Conservation (phyloP, 768 basidiomycete genomes). For the Podaxis rugospora region DNA sequence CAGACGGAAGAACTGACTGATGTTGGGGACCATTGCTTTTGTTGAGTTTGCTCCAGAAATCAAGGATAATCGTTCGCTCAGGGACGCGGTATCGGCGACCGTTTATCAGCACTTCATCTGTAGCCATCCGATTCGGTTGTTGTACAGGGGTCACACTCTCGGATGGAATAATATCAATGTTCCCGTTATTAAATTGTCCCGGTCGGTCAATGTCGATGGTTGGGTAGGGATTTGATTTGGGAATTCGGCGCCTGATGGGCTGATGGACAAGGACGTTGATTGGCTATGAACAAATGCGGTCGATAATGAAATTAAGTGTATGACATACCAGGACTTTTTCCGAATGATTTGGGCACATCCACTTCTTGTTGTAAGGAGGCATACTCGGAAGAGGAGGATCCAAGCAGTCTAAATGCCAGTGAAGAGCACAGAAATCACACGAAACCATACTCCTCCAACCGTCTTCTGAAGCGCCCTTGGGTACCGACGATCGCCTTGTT, state of each 20-base stretch:
- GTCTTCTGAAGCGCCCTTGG: slow-evolving; percentile 41
- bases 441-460: slow-evolving; percentile 77
- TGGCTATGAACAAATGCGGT: background rate
- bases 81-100: slow-evolving; percentile 91
- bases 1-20: slow-evolving; percentile 31
- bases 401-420: slow-evolving; percentile 97
- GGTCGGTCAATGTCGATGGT: slow-evolving; percentile 69
- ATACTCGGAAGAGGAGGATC: slow-evolving; percentile 84
- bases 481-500: slow-evolving; percentile 41
- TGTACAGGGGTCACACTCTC: slow-evolving; percentile 41
- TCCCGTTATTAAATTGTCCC: slow-evolving; percentile 83
- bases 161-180: slow-evolving; percentile 79
- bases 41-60: slow-evolving; percentile 89
- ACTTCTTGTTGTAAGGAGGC: slow-evolving; percentile 86
- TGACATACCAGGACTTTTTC: slow-evolving; percentile 73
- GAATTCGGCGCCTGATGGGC: slow-evolving; percentile 77
- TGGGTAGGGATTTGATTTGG: slow-evolving; percentile 60
- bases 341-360: slow-evolving; percentile 99
- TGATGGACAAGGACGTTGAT: slow-evolving; percentile 29
- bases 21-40: slow-evolving; percentile 34
- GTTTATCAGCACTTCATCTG: slow-evolving; percentile 85
- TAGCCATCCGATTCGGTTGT: slow-evolving; percentile 37
- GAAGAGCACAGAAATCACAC: slow-evolving; percentile 91
- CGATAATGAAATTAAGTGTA: background rate
- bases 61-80: slow-evolving; percentile 85